Evolutionary conservation across 805 yeast genomes (phyloP), one percentile per base, ranked within the genome.

Genomic region (Lachancea quebecensis): DNA sequence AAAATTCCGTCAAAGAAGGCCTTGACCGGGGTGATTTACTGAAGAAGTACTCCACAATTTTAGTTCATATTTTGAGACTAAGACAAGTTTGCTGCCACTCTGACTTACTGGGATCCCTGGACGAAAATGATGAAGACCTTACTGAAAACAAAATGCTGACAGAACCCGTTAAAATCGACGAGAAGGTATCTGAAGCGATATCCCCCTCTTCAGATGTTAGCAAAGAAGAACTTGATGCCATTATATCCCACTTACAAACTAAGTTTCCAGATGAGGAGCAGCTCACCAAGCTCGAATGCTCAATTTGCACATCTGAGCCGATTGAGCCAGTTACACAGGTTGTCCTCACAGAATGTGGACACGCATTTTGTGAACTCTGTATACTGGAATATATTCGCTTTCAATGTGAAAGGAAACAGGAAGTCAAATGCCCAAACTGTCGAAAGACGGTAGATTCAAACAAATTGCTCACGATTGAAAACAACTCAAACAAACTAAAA

Each of bases 71-170:
- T 43, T 64, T 91, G 50, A 71, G 98, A 45, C 70, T 91, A 33
- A 72, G 98, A 48, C 98, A 91, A 60, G 76, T 84, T 0, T 91
- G 97, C 60, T 88, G 96, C 57, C 96, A 91, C 60, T 73, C 83
- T 14, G 78, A 78, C 44, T 67, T 90, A 46, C 74, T 89, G 2
- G 66, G 75, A 9, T 66, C 70, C 1, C 62, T 62, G 35, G 73
- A 70, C 48, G 82, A 78, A 39, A 73, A 76, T 58, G 82, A 78
- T 49, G 82, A 75, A 29, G 74, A 72, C 40, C 14, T 44, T 8
- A 33, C 36, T 4, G 40, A 32, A 10, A 44, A 39, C 8, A 39
- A 39, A 35, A 18, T 42, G 38, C 25, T 41, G 15, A 8, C 36
- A 12, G 49, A 46, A 28, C 39, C 34, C 11, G 35, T 38, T 28